These are phyloP conservation scores for Phycomyces blakesleeanus DNA, from an alignment of 192 early-diverging fungal genomes.

Conservation along the genomic window DNA sequence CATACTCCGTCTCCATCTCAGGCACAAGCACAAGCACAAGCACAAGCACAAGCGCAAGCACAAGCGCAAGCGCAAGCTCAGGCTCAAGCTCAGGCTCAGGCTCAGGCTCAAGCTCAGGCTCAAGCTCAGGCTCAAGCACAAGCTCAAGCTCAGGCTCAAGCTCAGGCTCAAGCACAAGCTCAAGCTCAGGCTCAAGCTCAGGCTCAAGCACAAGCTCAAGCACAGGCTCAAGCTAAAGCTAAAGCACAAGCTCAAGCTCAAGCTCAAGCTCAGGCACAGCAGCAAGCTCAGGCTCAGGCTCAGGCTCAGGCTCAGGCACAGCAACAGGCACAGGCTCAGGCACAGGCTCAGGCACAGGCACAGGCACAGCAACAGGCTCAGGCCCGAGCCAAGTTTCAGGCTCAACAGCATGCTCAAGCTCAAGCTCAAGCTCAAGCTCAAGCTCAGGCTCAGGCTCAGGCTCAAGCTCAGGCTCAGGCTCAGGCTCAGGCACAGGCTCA, in stretches of 20 bases:
- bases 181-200: slow-evolving; percentile 13
- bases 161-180: slow-evolving; percentile 13
- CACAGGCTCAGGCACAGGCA: background rate
- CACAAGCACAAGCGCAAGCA: background rate
- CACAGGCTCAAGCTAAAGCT: slow-evolving; percentile 12
- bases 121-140: too few relatives aligned
- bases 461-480: background rate
- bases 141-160: background rate
- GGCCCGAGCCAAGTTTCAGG: too few relatives aligned
- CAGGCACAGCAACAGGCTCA: background rate
- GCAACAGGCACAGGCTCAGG: background rate
- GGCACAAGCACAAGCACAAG: background rate
- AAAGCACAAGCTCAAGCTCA: slow-evolving; percentile 22
- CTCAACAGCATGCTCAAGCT: background rate
- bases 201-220: background rate
- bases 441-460: background rate
- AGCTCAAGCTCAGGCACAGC: slow-evolving; percentile 18
- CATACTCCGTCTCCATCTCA: background rate
- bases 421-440: slow-evolving; percentile 1
- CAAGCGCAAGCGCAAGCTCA: background rate
- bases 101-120: too few relatives aligned
- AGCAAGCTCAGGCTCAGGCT: slow-evolving; percentile 9
- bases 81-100: background rate
- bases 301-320: slow-evolving; percentile 9
- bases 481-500: background rate